phyloP scores from a whole-genome alignment of 2,329 filamentous ascomycete species.

The Camillea tinctor region DNA sequence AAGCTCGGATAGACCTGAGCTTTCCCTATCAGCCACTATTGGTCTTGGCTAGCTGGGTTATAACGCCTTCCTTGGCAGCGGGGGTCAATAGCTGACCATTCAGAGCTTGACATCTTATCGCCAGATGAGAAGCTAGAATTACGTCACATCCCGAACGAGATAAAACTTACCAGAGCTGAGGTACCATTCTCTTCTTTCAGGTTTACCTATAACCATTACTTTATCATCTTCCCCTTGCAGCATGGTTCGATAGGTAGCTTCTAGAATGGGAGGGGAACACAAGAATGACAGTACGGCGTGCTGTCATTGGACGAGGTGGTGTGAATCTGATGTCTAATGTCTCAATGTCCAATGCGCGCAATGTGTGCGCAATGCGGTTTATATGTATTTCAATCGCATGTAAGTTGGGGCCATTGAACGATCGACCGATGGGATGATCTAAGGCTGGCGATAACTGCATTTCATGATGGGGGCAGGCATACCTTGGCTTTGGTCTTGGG shows the following conservation, averaged over 20 bases:
- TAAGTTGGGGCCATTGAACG: not conserved
- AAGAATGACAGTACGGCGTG: not conserved
- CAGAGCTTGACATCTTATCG: slow-evolving; percentile 26
- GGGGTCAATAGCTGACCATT: slow-evolving; percentile 14
- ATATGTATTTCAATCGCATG: not conserved
- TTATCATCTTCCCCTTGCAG: not conserved
- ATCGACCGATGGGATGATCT: not conserved
- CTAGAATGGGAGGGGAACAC: not conserved
- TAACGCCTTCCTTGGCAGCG: not conserved
- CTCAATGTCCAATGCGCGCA: not conserved
- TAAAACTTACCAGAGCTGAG: not conserved
- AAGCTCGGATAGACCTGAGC: not conserved
- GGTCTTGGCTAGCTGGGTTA: slow-evolving; percentile 13
- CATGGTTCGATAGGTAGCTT: not conserved
- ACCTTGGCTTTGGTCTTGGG: too few relatives aligned
- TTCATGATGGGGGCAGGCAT: not conserved
- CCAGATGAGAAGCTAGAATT: slow-evolving; percentile 26
- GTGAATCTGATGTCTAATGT: too few relatives aligned
- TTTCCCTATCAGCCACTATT: slow-evolving; percentile 9
- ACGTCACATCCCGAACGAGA: slow-evolving; percentile 17
- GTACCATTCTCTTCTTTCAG: too few relatives aligned
- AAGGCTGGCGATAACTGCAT: not conserved
- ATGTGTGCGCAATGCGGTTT: not conserved
- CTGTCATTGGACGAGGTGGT: not conserved
- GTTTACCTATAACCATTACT: too few relatives aligned